Base-by-base conservation (phyloP, 2,329 filamentous ascomycete species). In the Aspergillus tanneri region DNA sequence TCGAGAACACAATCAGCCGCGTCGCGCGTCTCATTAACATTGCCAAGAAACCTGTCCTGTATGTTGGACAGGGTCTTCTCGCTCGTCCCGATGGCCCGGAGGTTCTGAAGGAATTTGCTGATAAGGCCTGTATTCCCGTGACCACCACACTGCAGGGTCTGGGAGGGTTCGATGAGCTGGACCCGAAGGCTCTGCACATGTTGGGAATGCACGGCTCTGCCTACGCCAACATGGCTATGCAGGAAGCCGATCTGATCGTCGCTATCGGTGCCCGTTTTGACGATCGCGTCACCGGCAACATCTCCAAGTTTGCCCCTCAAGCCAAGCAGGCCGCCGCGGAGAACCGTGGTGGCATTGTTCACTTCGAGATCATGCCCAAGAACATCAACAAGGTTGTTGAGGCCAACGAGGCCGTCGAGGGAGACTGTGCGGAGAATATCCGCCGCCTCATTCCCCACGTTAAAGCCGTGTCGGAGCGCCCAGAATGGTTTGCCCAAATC, bases 361-460 rank as follows among this genome's bases (percentile, higher is more conserved):
- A 99, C 72, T 97, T 97, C 64, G 92, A 97, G 69, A 92, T 99
- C 63, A 87, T 97, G 86, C 92, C 93, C 62, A 99, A 99, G 85
- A 97, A 99, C 78, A 97, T 97, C 76, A 97, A 97, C 84, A 99
- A 97, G 81, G 91, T 97, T 34, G 87, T 99, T 11, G 90, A 97
- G 74, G 91, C 92, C 6, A 96, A 88, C 34, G 90, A 96, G 74
- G 92, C 93, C 37, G 86, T 97, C 14, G 92, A 96, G 73, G 93
- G 93, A 50, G 92, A 97, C 65, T 89, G 96, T 23, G 84, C 85
- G 2, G 75, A 84, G 14, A 97, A 95, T 71, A 77, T 97, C 25
- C 78, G 78, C 43, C 74, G 81, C 23, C 84, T 97, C 43, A 63
- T 97, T 27, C 91, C 92, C 9, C 77, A 83, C 44, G 73, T 96